Evolutionary conservation across 352 stramenopile genomes (phyloP).

Genomic region (Thalassiosira sp.): DNA sequence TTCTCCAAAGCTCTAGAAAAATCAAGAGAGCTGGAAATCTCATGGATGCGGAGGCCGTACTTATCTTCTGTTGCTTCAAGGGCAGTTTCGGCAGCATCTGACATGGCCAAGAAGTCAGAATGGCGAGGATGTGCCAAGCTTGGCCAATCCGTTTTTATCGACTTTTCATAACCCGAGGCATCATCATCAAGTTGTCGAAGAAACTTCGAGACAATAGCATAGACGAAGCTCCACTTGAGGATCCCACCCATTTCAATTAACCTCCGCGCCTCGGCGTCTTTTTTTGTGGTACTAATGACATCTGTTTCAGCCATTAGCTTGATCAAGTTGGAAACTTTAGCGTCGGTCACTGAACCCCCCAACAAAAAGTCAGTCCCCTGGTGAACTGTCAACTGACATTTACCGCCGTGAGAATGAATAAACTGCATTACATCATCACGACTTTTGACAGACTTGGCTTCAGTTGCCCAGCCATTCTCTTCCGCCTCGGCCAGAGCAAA

Average conservation of each 20-base stretch:
- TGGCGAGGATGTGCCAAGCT: slow-evolving; percentile 40
- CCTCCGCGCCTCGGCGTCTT: slow-evolving; percentile 26
- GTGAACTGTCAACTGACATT: slow-evolving; percentile 43
- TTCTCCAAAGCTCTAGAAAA: slow-evolving; percentile 62
- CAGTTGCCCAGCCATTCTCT: slow-evolving; percentile 63
- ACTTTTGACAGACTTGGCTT: slow-evolving; percentile 48
- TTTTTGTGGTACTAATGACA: slow-evolving; percentile 40
- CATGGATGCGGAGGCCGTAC: slow-evolving; percentile 53
- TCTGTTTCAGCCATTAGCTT: slow-evolving; percentile 22
- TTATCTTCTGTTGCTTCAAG: slow-evolving; percentile 56
- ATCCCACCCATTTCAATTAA: slow-evolving; percentile 64
- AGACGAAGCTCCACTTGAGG: slow-evolving; percentile 79
- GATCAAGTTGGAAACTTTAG: slow-evolving; percentile 53
- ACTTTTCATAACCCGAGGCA: slow-evolving; percentile 16
- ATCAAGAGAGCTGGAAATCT: slow-evolving; percentile 34
- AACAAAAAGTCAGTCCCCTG: slow-evolving; percentile 53
- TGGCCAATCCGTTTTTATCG: slow-evolving; percentile 46
- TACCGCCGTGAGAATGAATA: slow-evolving; percentile 70
- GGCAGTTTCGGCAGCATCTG: slow-evolving; percentile 16
- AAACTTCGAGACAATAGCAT: slow-evolving; percentile 57
- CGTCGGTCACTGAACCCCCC: slow-evolving; percentile 54
- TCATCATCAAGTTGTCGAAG: slow-evolving; percentile 40
- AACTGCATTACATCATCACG: slow-evolving; percentile 71
- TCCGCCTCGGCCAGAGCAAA: slow-evolving; percentile 59
- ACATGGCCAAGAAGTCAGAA: slow-evolving; percentile 70